Evolutionary conservation across 164 flowering plant species (phyloP), one percentile per base, ranked within the genome.

Genomic region (Akebia trifoliata): DNA sequence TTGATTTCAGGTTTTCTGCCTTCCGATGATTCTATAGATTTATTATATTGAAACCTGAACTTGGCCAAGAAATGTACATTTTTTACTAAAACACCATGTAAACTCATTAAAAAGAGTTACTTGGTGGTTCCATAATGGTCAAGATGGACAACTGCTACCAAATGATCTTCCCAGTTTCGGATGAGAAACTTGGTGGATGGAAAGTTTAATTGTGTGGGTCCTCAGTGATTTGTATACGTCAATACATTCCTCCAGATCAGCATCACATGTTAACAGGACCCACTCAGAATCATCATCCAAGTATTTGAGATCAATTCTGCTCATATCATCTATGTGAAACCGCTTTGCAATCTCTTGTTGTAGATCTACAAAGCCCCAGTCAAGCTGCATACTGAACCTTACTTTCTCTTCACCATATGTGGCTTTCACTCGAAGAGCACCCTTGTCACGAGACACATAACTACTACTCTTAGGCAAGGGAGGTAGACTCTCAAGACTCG

Each of bases 261-360:
- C 91, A 79, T 87, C 83, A 31, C 97, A 87, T 56, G 87, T 80
- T 63, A 91, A 65, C n/a, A 87, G 74, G 29, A 91, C 84, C 97
- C 97, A 87, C 42, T 90, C 94, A 1, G 71, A 64, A 43, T 90
- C 97, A 69, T 87, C 95, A 28, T 87, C 97, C 73, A 90, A 48
- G 57, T 85, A 90, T 70, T 84, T 87, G 62, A 90, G 75, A 60
- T 76, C 74, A 38, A 79, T 34, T 57, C 46, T 69, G 54, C 53
- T 61, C 34, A 65, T 48, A 62, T 82, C 77, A 5, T 77, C 81
- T 39, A 87, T 63, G 32, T 62, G 69, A 57, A 87, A 85, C 18
- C 91, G 77, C 67, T 59, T 78, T 1, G 73, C 75, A 46, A 87
- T 76, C 72, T 83, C 89, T 47, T 62, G 70, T 59, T 71, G 77